Evolutionary conservation across 2,329 filamentous ascomycete genomes (phyloP), one percentile per base, ranked within the genome.

Genomic region (Curvularia lunata): DNA sequence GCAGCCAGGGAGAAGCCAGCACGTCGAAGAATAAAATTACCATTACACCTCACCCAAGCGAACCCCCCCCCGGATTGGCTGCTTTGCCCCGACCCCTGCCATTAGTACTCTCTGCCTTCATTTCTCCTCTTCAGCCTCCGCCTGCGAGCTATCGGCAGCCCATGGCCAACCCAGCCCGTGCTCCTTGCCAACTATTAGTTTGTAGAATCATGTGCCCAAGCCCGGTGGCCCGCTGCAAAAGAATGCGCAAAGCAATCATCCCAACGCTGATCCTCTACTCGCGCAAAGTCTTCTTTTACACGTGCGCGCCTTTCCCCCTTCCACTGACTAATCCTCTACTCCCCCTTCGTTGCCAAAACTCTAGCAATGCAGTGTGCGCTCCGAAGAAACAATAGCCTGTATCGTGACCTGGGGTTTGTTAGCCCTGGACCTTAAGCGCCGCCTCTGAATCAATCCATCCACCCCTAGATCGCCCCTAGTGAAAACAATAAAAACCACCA

Each of bases 11-110:
- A 30, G 30, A 56, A 55, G 54, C 55, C 27, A 48, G 27, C 40
- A 43, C 49, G 27, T 47, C 54, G 49, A 43, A 61, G 48, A 55
- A 47, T 62, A 59, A 66, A 62, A 70, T 70, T 70, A 64, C 66
- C 50, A 65, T 63, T 63, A 65, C 54, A 63, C 54, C 59, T 58
- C 58, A 45, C 60, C 62, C 66, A 64, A 56, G 61, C 56, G 43
- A 56, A 38, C 28, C 37, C 45, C 47, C 45, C 47, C 58, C 53
- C 40, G 62, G 58, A 69, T 71, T 71, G 64, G 68, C 59, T 62
- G 58, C 54, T 30, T 18, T 34, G 46, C 46, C 43, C 53, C 56
- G 21, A 55, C 48, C 56, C 56, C 53, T 60, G 57, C 53, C 47
- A 48, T 52, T 49, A 57, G 21, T 57, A 59, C 54, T 23, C 34